Evolutionary conservation across 2,329 filamentous ascomycete species (phyloP).

Genomic region (Cytospora mali): DNA sequence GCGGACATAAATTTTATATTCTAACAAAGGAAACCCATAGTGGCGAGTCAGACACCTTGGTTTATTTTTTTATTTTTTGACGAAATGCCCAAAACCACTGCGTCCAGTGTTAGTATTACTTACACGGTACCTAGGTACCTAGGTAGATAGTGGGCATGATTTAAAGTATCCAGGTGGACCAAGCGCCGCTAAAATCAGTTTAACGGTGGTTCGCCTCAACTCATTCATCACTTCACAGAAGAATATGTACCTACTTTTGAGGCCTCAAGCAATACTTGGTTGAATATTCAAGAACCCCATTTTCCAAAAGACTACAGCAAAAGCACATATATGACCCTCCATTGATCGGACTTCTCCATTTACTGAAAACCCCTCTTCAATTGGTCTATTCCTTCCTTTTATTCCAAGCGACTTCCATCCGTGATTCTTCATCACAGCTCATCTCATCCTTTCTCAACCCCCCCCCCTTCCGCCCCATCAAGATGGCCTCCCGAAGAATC

Average conservation of each 20-base stretch:
- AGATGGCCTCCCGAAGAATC: slow-evolving; percentile 72
- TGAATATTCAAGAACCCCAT: background rate
- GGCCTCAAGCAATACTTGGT: background rate
- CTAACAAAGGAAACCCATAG: background rate
- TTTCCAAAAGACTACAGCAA: background rate
- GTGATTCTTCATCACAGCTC: background rate
- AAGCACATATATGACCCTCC: background rate
- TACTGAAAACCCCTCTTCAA: background rate
- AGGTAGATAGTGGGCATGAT: too few species aligned
- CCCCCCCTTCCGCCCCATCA: background rate
- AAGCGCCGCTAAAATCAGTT: background rate
- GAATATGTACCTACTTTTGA: too few species aligned
- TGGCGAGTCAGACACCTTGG: background rate
- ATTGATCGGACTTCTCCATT: background rate
- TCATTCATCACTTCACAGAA: background rate
- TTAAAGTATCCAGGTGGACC: background rate
- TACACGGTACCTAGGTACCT: background rate
- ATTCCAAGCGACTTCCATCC: background rate
- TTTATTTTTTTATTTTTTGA: background rate
- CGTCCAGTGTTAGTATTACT: background rate
- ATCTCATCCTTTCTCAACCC: background rate
- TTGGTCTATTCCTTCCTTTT: too few species aligned
- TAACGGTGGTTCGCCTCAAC: background rate
- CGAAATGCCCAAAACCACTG: background rate
- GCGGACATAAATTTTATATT: too few species aligned